phyloP scores from a whole-genome alignment of 345 rosid species.

The Arabidopsis suecica region DNA sequence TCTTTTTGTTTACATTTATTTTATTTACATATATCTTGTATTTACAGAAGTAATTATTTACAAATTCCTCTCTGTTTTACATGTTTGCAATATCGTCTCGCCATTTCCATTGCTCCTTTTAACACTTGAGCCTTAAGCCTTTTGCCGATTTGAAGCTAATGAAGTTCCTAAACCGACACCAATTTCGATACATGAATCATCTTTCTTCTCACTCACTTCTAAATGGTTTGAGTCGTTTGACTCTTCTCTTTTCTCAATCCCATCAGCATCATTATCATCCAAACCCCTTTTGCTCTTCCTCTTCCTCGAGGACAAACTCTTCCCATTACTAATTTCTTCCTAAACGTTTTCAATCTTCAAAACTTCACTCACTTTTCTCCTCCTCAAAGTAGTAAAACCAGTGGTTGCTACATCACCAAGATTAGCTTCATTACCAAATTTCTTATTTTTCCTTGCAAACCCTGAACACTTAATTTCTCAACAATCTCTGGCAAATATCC shows the following conservation, averaged over 20 bases:
- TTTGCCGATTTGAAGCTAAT: slow-evolving; percentile 41
- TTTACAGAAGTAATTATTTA: too few relatives aligned
- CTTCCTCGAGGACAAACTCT: too few relatives aligned
- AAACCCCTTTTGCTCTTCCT: slow-evolving; percentile 37
- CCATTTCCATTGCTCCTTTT: slow-evolving; percentile 28
- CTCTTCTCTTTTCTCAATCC: slow-evolving; percentile 15
- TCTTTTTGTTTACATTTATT: too few relatives aligned
- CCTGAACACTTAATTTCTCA: slow-evolving; percentile 42
- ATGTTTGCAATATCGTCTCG: slow-evolving; percentile 36
- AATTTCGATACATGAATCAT: slow-evolving; percentile 14
- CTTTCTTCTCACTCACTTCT: slow-evolving; percentile 28
- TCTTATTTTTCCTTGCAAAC: slow-evolving; percentile 47
- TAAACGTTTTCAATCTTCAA: slow-evolving; percentile 23
- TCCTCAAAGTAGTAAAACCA: slow-evolving; percentile 4
- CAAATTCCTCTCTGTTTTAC: slow-evolving; percentile 66
- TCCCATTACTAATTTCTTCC: slow-evolving; percentile 23
- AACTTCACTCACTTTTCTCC: slow-evolving; percentile 31
- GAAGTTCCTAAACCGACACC: slow-evolving; percentile 37
- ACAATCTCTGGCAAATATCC: slow-evolving; percentile 24
- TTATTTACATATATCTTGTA: too few relatives aligned
- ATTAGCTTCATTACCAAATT: slow-evolving; percentile 28
- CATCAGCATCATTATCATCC: slow-evolving; percentile 24
- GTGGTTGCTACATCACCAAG: slow-evolving; percentile 24
- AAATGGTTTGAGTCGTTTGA: slow-evolving; percentile 19
- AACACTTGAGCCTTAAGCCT: slow-evolving; percentile 17